These are phyloP conservation scores for Collybiopsis luxurians DNA, from an alignment of 768 basidiomycete species.

Conservation along the genomic window DNA sequence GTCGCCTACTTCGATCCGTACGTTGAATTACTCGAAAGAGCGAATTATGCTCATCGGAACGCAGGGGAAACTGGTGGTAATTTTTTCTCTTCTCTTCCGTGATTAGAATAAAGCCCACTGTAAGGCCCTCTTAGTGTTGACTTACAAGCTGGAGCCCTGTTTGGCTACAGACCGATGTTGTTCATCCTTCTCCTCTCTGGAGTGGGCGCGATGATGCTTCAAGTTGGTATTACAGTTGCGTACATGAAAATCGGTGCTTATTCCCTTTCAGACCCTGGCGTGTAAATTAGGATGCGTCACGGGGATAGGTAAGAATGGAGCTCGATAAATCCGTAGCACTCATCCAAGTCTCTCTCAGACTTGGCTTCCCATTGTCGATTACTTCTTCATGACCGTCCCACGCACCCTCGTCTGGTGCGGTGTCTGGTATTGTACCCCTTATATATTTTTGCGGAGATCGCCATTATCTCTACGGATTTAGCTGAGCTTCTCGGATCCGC, in stretches of 20 bases:
- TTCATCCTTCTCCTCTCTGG: constrained; percentile 63
- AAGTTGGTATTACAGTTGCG: constrained; percentile 32
- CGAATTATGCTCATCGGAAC: not conserved
- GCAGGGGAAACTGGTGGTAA: constrained; percentile 64
- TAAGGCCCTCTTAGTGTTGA: constrained; percentile 49
- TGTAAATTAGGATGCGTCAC: constrained; percentile 69
- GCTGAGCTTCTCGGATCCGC: constrained; percentile 71
- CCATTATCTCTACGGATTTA: constrained; percentile 67
- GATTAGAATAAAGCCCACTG: not conserved
- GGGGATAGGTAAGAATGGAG: constrained; percentile 45
- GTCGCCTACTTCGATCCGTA: constrained; percentile 79
- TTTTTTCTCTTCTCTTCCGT: not conserved
- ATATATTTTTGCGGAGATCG: constrained; percentile 52
- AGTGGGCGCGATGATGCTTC: constrained; percentile 64
- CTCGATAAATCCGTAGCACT: not conserved
- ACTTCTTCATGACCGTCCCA: constrained; percentile 50
- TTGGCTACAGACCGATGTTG: constrained; percentile 71
- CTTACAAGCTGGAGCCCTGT: constrained; percentile 72
- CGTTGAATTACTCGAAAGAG: constrained; percentile 20
- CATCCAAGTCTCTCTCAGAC: constrained; percentile 30
- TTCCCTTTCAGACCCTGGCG: constrained; percentile 52
- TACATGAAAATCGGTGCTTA: not conserved
- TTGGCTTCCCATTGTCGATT: constrained; percentile 59
- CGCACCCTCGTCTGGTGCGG: constrained; percentile 43
- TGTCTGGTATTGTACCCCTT: constrained; percentile 53